Evolutionary conservation across 1,139 yeast species (phyloP).

Genomic region (Arxiozyma telluris): DNA sequence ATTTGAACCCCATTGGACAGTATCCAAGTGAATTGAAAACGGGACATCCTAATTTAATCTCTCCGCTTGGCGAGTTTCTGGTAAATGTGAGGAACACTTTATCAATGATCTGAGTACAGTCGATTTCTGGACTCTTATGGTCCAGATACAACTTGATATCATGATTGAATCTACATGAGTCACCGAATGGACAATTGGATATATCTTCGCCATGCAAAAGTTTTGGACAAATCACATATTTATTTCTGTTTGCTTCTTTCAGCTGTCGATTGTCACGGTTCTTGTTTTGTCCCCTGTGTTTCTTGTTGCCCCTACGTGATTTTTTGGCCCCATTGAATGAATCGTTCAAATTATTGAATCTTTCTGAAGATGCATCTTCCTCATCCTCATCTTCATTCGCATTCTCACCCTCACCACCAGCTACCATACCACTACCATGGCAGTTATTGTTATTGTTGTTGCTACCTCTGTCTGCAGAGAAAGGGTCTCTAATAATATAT

Average conservation of each 20-base stretch:
- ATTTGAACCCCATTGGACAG: conserved; percentile 87
- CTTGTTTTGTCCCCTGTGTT: conserved; percentile 76
- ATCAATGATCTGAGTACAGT: neutral
- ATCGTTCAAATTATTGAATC: conserved; percentile 19
- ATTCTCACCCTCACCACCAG: neutral
- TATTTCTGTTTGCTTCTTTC: conserved; percentile 43
- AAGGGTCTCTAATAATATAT: conserved; percentile 34
- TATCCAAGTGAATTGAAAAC: conserved; percentile 73
- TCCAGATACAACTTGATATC: conserved; percentile 55
- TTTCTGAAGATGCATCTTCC: conserved; percentile 35
- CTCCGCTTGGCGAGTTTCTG: neutral
- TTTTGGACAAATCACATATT: conserved; percentile 50
- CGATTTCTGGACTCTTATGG: conserved; percentile 54
- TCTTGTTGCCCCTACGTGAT: conserved; percentile 34
- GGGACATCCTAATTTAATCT: conserved; percentile 53
- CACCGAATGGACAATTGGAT: conserved; percentile 59
- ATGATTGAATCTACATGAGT: conserved; percentile 69
- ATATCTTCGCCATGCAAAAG: conserved; percentile 40
- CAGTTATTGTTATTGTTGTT: neutral
- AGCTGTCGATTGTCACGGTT: conserved; percentile 68
- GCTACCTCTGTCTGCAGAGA: conserved; percentile 7
- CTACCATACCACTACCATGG: neutral
- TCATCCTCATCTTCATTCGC: conserved; percentile 33
- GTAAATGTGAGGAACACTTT: neutral
- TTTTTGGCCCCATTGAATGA: conserved; percentile 25